Evolutionary conservation across 75 land plant species (phyloP).

Genomic region (Pseudotsuga menziesii): DNA sequence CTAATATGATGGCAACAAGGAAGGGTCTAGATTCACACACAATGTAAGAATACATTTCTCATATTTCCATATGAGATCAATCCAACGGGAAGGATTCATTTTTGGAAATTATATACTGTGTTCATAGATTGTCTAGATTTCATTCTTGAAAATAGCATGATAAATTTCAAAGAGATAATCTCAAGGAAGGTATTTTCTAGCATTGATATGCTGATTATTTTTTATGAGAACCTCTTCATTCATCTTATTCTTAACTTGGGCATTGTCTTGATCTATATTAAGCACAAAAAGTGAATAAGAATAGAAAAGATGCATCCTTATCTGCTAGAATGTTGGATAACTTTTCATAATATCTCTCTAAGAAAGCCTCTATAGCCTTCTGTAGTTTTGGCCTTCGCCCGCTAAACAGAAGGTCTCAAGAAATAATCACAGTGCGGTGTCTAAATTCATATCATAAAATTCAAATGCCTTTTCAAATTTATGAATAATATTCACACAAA

Average conservation of each 20-base stretch:
- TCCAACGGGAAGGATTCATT: conserved; percentile 95
- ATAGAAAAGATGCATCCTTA: conserved; percentile 88
- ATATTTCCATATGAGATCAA: conserved; percentile 80
- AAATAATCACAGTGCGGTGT: conserved; percentile 83
- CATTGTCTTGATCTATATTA: conserved; percentile 95
- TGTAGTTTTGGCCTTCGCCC: conserved; percentile 96
- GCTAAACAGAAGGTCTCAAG: conserved; percentile 93
- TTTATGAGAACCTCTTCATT: conserved; percentile 95
- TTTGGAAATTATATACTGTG: conserved; percentile 54
- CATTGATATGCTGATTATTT: conserved; percentile 81
- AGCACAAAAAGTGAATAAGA: conserved; percentile 96
- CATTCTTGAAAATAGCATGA: conserved; percentile 81
- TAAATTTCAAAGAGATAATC: conserved; percentile 80
- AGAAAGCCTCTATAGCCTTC: conserved; percentile 94
- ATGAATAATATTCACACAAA: conserved; percentile 87
- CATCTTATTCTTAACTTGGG: conserved; percentile 97
- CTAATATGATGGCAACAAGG: conserved; percentile 94
- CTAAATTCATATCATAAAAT: conserved; percentile 86
- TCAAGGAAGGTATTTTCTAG: conserved; percentile 82
- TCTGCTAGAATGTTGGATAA: conserved; percentile 67
- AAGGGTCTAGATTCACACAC: conserved; percentile 57
- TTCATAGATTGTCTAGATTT: conserved; percentile 75
- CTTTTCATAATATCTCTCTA: conserved; percentile 93
- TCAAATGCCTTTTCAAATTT: conserved; percentile 96
- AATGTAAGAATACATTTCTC: conserved; percentile 65